Conservation (phyloP, 2,329 filamentous ascomycete species). For the Talaromyces amestolkiae region DNA sequence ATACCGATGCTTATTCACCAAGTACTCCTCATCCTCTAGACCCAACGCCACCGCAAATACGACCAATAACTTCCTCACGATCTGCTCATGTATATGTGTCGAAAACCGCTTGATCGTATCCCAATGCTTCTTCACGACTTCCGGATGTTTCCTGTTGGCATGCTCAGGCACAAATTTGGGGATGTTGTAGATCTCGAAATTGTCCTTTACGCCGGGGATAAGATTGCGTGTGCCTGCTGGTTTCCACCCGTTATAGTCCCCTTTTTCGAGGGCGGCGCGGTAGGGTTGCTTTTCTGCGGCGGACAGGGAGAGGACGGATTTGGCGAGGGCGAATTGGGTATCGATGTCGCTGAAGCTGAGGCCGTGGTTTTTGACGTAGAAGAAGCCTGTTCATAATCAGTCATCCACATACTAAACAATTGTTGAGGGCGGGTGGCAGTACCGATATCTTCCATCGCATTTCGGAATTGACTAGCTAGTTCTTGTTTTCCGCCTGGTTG, state of each 20-base stretch:
- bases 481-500: constrained; percentile 54
- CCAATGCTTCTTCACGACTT: not conserved
- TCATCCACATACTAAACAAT: not conserved
- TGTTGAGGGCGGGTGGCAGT: not conserved
- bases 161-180: constrained; percentile 51
- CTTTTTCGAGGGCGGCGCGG: constrained; percentile 46
- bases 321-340: constrained; percentile 60
- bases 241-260: constrained; percentile 58
- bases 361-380: constrained; percentile 63
- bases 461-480: constrained; percentile 54
- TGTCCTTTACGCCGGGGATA: constrained; percentile 47
- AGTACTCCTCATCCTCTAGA: constrained; percentile 57
- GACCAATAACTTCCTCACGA: constrained; percentile 48
- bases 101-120: constrained; percentile 57
- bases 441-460: constrained; percentile 48
- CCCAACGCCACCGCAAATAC: constrained; percentile 62
- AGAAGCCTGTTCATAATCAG: constrained; percentile 47
- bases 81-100: constrained; percentile 26
- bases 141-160: not conserved
- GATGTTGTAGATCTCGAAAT: constrained; percentile 60
- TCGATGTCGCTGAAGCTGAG: constrained; percentile 59
- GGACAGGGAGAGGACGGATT: constrained; percentile 57
- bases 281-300: constrained; percentile 60
- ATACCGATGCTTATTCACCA: constrained; percentile 58
- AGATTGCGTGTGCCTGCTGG: constrained; percentile 38